phyloP scores from a whole-genome alignment of 495 filamentous ascomycete genomes.

The Penicillium lagena region DNA sequence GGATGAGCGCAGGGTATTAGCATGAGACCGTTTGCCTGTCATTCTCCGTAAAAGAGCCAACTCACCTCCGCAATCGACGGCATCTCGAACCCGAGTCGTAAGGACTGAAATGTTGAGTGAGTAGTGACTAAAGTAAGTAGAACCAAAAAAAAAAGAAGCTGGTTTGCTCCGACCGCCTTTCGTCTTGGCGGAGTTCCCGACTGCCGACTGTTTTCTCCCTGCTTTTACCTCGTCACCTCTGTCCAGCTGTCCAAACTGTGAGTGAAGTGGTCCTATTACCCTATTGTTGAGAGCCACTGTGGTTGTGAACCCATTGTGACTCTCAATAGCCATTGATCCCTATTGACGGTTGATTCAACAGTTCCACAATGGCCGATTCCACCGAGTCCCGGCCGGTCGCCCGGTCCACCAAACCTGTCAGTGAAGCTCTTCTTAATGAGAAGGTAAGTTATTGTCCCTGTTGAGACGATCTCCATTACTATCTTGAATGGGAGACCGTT shows the following conservation, averaged over 20 bases:
- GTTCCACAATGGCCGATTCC: constrained; percentile 48
- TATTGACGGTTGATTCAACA: too few relatives aligned
- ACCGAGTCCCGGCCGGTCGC: constrained; percentile 41
- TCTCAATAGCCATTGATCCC: neutral
- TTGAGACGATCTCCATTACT: too few relatives aligned
- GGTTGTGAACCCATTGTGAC: neutral
- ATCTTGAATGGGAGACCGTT: too few relatives aligned
- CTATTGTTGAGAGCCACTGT: too few relatives aligned
- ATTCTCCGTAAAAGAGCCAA: neutral
- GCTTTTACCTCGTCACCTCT: constrained; percentile 16
- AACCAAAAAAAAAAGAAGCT: constrained; percentile 15
- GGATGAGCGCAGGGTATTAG: constrained; percentile 11
- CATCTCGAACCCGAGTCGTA: constrained; percentile 25
- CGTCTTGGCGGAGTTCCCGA: constrained; percentile 4
- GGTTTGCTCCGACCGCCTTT: constrained; percentile 41
- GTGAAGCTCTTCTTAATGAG: constrained; percentile 90
- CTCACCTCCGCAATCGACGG: constrained; percentile 37
- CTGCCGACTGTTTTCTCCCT: constrained; percentile 23
- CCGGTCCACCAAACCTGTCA: constrained; percentile 68
- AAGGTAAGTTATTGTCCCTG: constrained; percentile 54
- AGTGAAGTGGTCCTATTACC: too few relatives aligned
- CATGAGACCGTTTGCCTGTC: too few relatives aligned
- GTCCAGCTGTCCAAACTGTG: constrained; percentile 12
- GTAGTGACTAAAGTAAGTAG: constrained; percentile 18
- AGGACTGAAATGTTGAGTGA: constrained; percentile 6